Evolutionary conservation across 257 asterid species (phyloP).

Genomic region (Osmanthus fragrans): DNA sequence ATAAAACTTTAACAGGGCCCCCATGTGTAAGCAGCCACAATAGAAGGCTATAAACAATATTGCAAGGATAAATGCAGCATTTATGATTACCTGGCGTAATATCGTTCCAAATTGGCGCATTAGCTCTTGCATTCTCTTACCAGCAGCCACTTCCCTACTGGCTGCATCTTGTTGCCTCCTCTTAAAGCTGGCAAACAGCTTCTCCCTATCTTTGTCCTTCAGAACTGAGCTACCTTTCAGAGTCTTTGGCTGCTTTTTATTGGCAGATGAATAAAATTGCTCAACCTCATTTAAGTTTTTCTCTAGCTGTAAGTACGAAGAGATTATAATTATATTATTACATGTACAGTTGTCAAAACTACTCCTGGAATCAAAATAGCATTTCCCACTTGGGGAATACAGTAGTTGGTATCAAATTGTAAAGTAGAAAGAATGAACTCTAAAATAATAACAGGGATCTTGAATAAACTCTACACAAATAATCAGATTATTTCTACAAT

Average conservation of each 20-base stretch:
- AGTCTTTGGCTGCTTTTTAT: slow-evolving; percentile 44
- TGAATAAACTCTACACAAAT: neutral
- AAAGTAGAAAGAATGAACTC: neutral
- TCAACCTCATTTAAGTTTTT: slow-evolving; percentile 69
- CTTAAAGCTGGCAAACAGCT: slow-evolving; percentile 40
- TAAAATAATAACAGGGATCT: neutral
- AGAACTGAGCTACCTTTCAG: slow-evolving; percentile 45
- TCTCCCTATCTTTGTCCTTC: slow-evolving; percentile 72
- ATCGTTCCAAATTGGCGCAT: slow-evolving; percentile 68
- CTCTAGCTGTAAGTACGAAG: slow-evolving; percentile 56
- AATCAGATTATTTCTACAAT: neutral
- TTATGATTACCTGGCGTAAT: slow-evolving; percentile 50
- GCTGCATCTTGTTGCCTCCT: slow-evolving; percentile 75
- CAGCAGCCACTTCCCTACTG: slow-evolving; percentile 68
- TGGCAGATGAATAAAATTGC: slow-evolving; percentile 61
- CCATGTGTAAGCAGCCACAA: neutral
- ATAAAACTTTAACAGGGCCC: neutral
- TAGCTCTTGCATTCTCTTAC: slow-evolving; percentile 85
- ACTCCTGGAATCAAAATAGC: neutral
- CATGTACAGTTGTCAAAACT: slow-evolving; percentile 8
- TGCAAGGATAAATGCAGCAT: slow-evolving; percentile 7
- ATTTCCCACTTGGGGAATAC: neutral
- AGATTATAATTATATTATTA: neutral
- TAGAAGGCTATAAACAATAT: slow-evolving; percentile 8
- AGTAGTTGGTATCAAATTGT: neutral